Evolutionary conservation across 1,284 basidiomycete genomes (phyloP).

Genomic region (Ganoderma lingzhi): DNA sequence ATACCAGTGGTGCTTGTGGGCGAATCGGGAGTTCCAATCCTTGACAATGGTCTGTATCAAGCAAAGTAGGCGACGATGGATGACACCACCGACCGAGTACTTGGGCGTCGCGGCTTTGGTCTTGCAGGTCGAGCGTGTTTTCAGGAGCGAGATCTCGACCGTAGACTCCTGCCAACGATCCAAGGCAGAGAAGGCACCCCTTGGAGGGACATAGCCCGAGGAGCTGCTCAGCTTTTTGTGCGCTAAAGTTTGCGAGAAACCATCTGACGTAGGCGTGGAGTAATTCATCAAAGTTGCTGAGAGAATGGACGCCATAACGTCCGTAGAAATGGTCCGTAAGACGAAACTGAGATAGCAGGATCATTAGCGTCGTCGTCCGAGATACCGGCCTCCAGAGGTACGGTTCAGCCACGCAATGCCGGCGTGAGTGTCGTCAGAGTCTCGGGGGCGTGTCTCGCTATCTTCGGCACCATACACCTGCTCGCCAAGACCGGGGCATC

Average conservation of each 20-base stretch:
- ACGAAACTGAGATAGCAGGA: too few species aligned
- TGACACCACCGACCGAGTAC: background rate
- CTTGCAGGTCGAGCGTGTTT: background rate
- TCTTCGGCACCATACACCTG: too few species aligned
- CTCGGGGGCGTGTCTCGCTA: background rate
- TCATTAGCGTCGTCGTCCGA: too few species aligned
- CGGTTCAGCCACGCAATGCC: too few species aligned
- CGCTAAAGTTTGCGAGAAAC: conserved; percentile 37
- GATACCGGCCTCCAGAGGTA: too few species aligned
- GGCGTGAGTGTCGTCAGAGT: too few species aligned
- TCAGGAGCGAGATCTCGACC: conserved; percentile 35
- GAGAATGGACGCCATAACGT: background rate
- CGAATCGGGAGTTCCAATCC: background rate
- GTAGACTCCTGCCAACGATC: conserved; percentile 39
- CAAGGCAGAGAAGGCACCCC: background rate
- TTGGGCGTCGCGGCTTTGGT: background rate
- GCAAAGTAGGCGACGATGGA: background rate
- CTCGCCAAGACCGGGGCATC: too few species aligned
- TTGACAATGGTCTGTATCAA: background rate
- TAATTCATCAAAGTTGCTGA: conserved; percentile 11
- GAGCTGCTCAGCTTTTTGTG: conserved; percentile 16
- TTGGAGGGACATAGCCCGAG: conserved; percentile 19
- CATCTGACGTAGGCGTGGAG: conserved; percentile 9
- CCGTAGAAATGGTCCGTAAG: conserved; percentile 11
- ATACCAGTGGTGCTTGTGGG: too few species aligned